A percentile compares a stretch with the other conserved stretches of the same genome.
phyloP scores from a whole-genome alignment of 1,284 basidiomycete species.

The Trichosporon asahii region DNA sequence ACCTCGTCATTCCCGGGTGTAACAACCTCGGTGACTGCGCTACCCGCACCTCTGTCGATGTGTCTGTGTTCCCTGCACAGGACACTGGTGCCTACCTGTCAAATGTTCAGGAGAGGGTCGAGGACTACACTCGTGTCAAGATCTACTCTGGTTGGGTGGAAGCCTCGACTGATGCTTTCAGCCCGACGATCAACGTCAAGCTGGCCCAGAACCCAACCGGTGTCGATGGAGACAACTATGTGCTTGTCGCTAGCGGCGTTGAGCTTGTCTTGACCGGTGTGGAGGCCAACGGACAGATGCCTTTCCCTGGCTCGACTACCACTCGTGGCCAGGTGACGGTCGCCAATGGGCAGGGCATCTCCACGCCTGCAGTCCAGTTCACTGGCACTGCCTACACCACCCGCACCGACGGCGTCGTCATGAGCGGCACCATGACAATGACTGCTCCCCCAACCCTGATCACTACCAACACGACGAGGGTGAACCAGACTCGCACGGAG shows the following conservation, averaged over 20 bases:
- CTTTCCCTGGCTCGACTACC: conserved; percentile 39
- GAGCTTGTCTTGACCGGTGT: conserved; percentile 63
- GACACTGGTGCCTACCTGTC: conserved; percentile 64
- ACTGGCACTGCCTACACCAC: neutral
- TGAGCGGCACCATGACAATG: conserved; percentile 7
- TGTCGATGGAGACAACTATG: conserved; percentile 65
- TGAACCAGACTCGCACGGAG: neutral
- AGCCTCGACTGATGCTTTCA: conserved; percentile 66
- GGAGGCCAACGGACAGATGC: conserved; percentile 19
- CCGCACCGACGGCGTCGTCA: neutral
- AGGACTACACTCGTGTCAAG: conserved; percentile 60
- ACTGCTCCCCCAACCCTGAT: neutral
- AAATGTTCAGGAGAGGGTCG: conserved; percentile 70
- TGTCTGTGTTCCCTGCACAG: conserved; percentile 74
- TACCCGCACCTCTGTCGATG: conserved; percentile 73
- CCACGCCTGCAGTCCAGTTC: neutral
- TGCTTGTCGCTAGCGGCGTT: conserved; percentile 75
- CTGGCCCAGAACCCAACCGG: conserved; percentile 63
- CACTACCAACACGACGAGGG: neutral
- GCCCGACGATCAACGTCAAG: conserved; percentile 68
- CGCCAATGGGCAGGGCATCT: neutral
- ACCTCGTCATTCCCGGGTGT: conserved; percentile 84
- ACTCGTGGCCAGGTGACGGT: conserved; percentile 31
- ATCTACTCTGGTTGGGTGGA: conserved; percentile 81
- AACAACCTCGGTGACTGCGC: conserved; percentile 72